Percentiles rank a stretch among this genome's conserved stretches.
These are phyloP conservation scores for Diutina ranongensis DNA, from an alignment of 1,139 yeast genomes.

Conservation along the genomic window DNA sequence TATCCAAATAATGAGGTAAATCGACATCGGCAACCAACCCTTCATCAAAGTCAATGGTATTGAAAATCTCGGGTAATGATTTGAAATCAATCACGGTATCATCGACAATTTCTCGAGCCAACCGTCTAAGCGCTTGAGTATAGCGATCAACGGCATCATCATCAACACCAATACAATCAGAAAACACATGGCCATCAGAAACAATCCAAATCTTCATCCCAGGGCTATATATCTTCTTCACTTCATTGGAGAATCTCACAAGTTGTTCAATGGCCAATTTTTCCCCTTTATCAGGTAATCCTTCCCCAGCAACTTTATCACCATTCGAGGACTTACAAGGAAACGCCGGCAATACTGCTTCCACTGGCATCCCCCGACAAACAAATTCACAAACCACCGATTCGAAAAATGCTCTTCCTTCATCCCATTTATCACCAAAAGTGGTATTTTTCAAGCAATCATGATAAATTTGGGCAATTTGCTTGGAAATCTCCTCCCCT, in stretches of 20 bases:
- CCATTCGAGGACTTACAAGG: slow-evolving; percentile 51
- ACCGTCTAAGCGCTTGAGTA: slow-evolving; percentile 28
- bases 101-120: slow-evolving; percentile 18
- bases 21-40: slow-evolving; percentile 14
- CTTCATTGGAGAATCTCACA: slow-evolving; percentile 20
- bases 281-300: slow-evolving; percentile 39
- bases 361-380: slow-evolving; percentile 32
- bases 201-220: slow-evolving; percentile 47
- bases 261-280: slow-evolving; percentile 24
- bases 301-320: slow-evolving; percentile 36
- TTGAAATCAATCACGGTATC: background rate
- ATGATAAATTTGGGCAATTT: slow-evolving; percentile 25
- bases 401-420: slow-evolving; percentile 31
- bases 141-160: slow-evolving; percentile 40
- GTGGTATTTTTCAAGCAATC: slow-evolving; percentile 35
- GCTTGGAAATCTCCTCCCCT: background rate
- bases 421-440: slow-evolving; percentile 36
- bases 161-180: slow-evolving; percentile 49
- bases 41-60: slow-evolving; percentile 14
- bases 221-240: slow-evolving; percentile 36
- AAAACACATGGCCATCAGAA: slow-evolving; percentile 56
- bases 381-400: slow-evolving; percentile 36
- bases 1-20: slow-evolving; percentile 23
- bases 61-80: slow-evolving; percentile 11
- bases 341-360: slow-evolving; percentile 52